phyloP scores from a whole-genome alignment of 108 stramenopile species.

The Asterionellopsis glacialis region DNA sequence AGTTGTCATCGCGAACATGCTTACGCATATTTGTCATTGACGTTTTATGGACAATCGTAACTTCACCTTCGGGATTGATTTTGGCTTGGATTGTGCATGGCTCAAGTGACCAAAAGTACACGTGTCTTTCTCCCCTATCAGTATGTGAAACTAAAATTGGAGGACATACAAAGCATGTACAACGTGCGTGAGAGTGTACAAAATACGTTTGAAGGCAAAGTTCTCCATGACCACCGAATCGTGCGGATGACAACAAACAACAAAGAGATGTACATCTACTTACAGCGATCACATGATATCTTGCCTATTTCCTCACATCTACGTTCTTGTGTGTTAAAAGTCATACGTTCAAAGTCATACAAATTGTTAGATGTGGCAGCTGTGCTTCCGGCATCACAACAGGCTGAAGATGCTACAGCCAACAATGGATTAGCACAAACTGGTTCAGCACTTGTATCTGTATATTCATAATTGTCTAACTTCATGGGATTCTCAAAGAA shows the following conservation, averaged over 20 bases:
- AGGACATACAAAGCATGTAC: no score
- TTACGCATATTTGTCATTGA: no score
- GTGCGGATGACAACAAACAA: no score
- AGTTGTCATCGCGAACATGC: no score
- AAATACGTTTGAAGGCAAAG: no score
- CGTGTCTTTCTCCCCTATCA: no score
- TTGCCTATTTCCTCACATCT: not conserved
- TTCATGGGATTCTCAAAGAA: constrained; percentile 37
- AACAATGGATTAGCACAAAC: constrained; percentile 34
- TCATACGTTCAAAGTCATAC: not conserved
- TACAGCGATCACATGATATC: no score
- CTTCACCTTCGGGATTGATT: constrained; percentile 1
- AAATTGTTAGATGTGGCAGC: not conserved
- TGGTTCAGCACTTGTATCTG: not conserved
- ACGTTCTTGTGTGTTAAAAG: not conserved
- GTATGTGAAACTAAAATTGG: no score
- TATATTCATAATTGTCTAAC: constrained; percentile 18
- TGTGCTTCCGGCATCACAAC: constrained; percentile 10
- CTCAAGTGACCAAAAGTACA: no score
- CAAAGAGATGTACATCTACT: no score
- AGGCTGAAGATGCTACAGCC: constrained; percentile 30
- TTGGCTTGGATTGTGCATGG: constrained; percentile 2
- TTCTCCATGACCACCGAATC: no score
- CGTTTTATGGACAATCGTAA: not conserved
- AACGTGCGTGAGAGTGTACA: no score